Conservation (phyloP, 257 asterid species). For the Lycium ferocissimum region DNA sequence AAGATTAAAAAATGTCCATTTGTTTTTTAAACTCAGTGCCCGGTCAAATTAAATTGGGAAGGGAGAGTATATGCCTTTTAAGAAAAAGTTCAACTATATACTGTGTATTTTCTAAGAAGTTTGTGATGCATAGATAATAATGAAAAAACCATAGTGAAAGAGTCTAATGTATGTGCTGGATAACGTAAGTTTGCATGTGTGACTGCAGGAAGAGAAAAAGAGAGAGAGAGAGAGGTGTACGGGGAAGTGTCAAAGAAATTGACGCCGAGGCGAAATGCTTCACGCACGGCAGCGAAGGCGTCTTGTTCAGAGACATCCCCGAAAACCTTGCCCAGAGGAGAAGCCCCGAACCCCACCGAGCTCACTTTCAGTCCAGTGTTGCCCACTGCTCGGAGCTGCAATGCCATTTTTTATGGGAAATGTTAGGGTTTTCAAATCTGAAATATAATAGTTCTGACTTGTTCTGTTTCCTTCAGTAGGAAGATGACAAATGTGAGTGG, state of each 20-base stretch:
- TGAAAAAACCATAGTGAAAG: background rate
- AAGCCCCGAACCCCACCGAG: slow-evolving; percentile 93
- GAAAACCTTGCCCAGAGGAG: slow-evolving; percentile 95
- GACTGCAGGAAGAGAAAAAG: background rate
- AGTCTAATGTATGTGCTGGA: background rate
- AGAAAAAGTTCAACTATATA: background rate
- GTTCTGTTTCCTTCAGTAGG: background rate
- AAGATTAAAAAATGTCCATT: too few relatives aligned
- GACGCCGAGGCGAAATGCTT: slow-evolving; percentile 82
- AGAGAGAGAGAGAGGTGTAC: slow-evolving; percentile 45
- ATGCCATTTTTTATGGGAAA: slow-evolving; percentile 39
- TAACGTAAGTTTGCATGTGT: too few relatives aligned
- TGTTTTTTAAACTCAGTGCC: too few relatives aligned
- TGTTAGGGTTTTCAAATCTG: background rate
- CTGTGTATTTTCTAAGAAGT: background rate
- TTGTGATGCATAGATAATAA: background rate
- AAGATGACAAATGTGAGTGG: slow-evolving; percentile 11
- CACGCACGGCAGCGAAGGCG: slow-evolving; percentile 79
- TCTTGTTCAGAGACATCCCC: slow-evolving; percentile 78
- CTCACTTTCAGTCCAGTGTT: slow-evolving; percentile 83
- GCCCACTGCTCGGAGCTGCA: slow-evolving; percentile 83
- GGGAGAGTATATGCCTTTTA: background rate
- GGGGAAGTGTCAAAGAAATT: slow-evolving; percentile 99
- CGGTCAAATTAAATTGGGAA: too few relatives aligned
- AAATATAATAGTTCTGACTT: background rate